Evolutionary conservation across 108 stramenopile genomes (phyloP).

Genomic region (Discostella stelligeroides): DNA sequence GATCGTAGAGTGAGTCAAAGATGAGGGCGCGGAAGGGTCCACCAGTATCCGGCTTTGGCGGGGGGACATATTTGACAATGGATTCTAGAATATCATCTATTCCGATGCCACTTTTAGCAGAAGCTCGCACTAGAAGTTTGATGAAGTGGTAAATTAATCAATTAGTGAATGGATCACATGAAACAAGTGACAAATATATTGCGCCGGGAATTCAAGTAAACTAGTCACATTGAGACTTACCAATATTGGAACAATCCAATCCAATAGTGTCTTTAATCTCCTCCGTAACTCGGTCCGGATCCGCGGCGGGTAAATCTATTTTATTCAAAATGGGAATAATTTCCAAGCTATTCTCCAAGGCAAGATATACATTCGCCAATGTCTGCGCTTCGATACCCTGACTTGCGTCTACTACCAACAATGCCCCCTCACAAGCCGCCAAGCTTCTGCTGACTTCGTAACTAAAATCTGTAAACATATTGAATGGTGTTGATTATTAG

Average conservation of each 20-base stretch:
- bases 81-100: conserved; percentile 95
- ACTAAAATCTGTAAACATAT: conserved; percentile 96
- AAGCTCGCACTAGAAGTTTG: conserved; percentile 56
- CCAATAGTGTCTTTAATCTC: conserved; percentile 97
- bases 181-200: conserved; percentile 44
- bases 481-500: too few relatives aligned
- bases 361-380: conserved; percentile 96
- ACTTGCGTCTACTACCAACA: conserved; percentile 97
- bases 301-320: conserved; percentile 98
- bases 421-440: conserved; percentile 98
- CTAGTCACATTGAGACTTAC: conserved; percentile 11
- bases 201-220: conserved; percentile 23
- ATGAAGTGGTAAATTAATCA: too few relatives aligned
- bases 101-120: conserved; percentile 93
- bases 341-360: conserved; percentile 95
- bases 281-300: conserved; percentile 90
- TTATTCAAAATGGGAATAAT: conserved; percentile 99
- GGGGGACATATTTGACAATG: conserved; percentile 88
- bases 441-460: conserved; percentile 97
- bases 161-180: too few relatives aligned
- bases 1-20: conserved; percentile 97
- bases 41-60: conserved; percentile 71
- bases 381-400: conserved; percentile 99
- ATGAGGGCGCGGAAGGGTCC: conserved; percentile 90
- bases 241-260: conserved; percentile 88